phyloP scores from a whole-genome alignment of 495 filamentous ascomycete species.

The Podospora pseudocomata region DNA sequence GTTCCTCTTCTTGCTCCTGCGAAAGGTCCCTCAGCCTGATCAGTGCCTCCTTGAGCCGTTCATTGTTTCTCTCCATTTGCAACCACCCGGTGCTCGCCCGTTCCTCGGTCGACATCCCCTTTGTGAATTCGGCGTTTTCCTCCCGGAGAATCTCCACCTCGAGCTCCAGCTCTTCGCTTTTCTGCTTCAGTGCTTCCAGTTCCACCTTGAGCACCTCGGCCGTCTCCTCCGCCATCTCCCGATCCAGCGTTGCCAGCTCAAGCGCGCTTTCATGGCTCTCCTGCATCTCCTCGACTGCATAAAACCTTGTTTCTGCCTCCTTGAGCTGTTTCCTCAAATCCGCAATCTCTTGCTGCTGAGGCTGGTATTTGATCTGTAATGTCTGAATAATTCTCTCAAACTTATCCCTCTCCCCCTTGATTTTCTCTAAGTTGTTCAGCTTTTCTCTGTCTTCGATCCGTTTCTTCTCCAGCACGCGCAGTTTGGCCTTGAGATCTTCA shows the following conservation, averaged over 20 bases:
- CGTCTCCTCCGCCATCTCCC: slow-evolving; percentile 95
- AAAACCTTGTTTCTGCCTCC: slow-evolving; percentile 64
- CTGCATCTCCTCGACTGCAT: slow-evolving; percentile 66
- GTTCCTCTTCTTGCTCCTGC: slow-evolving; percentile 76
- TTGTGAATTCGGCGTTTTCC: slow-evolving; percentile 77
- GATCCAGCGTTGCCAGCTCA: slow-evolving; percentile 84
- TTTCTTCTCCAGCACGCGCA: slow-evolving; percentile 78
- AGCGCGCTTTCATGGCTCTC: slow-evolving; percentile 78
- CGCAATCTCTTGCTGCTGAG: slow-evolving; percentile 74
- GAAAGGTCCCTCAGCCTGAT: slow-evolving; percentile 81
- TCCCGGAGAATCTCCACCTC: slow-evolving; percentile 84
- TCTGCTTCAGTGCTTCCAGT: slow-evolving; percentile 69
- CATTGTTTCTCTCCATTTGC: slow-evolving; percentile 86
- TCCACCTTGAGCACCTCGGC: slow-evolving; percentile 77
- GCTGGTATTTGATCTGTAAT: slow-evolving; percentile 82
- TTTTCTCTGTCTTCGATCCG: slow-evolving; percentile 83
- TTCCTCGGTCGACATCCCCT: slow-evolving; percentile 86
- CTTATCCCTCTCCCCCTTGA: slow-evolving; percentile 77
- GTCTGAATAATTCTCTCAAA: slow-evolving; percentile 90
- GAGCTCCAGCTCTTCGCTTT: slow-evolving; percentile 77
- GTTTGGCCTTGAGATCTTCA: slow-evolving; percentile 74
- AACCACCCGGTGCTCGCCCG: slow-evolving; percentile 80
- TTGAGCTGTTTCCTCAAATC: slow-evolving; percentile 73
- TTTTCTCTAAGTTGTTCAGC: slow-evolving; percentile 69
- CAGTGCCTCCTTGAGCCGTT: slow-evolving; percentile 81